A percentile compares a stretch with the other conserved stretches of the same genome.
Conservation (phyloP, 129 eudicot species). For the Flaveria trinervia region DNA sequence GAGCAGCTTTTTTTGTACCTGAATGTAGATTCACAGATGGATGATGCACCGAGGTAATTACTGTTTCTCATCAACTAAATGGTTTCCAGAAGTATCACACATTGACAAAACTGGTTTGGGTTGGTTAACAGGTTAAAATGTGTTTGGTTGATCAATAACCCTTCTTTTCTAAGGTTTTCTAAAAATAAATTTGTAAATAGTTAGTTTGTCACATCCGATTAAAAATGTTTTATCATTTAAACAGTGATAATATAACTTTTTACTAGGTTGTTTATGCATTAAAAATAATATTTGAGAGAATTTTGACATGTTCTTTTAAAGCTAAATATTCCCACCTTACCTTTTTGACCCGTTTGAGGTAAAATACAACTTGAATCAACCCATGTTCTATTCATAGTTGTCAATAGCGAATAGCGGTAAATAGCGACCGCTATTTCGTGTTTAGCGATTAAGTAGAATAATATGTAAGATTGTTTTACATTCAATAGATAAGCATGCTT, state of each 20-base stretch:
- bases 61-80: neutral
- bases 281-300: neutral
- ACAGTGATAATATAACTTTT: neutral
- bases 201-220: neutral
- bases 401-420: too few relatives aligned
- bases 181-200: neutral
- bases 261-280: neutral
- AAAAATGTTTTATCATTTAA: neutral
- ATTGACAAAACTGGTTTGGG: neutral
- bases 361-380: neutral
- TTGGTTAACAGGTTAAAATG: neutral
- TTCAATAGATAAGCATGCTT: too few relatives aligned
- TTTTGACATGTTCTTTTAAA: neutral
- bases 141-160: neutral
- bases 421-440: too few relatives aligned
- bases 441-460: too few relatives aligned
- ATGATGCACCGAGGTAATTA: constrained; percentile 44
- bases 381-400: too few relatives aligned
- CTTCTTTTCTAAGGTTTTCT: neutral
- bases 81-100: neutral
- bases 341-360: neutral
- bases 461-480: too few relatives aligned
- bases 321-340: neutral
- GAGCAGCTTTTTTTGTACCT: constrained; percentile 23
- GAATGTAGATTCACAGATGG: constrained; percentile 16